A percentile compares a stretch with the other conserved stretches of the same genome.
phyloP scores from a whole-genome alignment of 345 rosid genomes.

The Murraya paniculata region DNA sequence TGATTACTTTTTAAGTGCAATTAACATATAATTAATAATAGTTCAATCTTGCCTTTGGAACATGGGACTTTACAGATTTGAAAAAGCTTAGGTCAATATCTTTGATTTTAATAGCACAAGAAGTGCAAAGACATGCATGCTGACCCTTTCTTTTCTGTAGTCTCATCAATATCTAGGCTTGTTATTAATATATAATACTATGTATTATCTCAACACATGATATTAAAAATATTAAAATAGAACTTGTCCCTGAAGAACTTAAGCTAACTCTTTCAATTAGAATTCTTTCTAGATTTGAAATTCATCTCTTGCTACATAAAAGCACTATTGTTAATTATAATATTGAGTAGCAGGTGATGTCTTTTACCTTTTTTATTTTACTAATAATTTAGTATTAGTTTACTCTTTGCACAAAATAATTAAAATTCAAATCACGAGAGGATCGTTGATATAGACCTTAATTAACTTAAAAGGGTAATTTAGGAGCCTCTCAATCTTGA shows the following conservation, averaged over 20 bases:
- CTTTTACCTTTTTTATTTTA: too few relatives aligned
- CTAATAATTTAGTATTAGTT: too few relatives aligned
- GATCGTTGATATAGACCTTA: too few relatives aligned
- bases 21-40: background rate
- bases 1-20: background rate
- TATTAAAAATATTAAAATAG: background rate
- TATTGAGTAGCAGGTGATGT: too few relatives aligned
- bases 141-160: constrained; percentile 29
- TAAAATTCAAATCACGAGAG: too few relatives aligned
- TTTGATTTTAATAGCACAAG: constrained; percentile 22
- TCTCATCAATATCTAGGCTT: background rate
- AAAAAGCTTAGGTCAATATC: constrained; percentile 31
- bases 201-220: background rate
- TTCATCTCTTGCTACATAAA: too few relatives aligned
- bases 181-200: background rate
- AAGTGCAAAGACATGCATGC: constrained; percentile 33
- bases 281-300: too few relatives aligned
- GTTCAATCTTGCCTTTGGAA: constrained; percentile 21
- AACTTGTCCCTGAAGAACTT: background rate
- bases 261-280: too few relatives aligned
- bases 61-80: constrained; percentile 9
- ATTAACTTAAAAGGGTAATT: too few relatives aligned
- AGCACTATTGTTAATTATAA: too few relatives aligned
- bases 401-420: too few relatives aligned
- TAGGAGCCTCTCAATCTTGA: too few relatives aligned